Evolutionary conservation across 2,329 filamentous ascomycete genomes (phyloP).

Genomic region (Arthrinium puccinioides): DNA sequence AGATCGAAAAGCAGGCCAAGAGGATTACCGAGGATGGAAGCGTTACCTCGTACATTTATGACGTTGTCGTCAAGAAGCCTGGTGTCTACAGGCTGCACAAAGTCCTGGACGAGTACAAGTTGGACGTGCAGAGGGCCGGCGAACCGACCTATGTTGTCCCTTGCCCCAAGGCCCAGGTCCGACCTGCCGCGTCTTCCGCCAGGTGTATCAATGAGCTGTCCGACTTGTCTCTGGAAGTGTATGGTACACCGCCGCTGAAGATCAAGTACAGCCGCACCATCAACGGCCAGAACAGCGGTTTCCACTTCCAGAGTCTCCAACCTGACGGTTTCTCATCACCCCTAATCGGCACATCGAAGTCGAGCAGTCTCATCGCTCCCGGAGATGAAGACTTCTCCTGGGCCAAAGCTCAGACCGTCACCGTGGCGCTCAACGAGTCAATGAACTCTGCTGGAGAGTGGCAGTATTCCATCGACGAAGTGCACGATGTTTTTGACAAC

Average conservation of each 20-base stretch:
- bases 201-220: conserved; percentile 86
- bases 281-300: conserved; percentile 75
- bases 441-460: conserved; percentile 72
- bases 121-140: conserved; percentile 74
- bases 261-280: conserved; percentile 87
- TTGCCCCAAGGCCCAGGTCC: conserved; percentile 75
- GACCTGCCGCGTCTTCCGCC: conserved; percentile 51
- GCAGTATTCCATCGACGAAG: conserved; percentile 87
- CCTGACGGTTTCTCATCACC: conserved; percentile 81
- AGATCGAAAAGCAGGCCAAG: conserved; percentile 61
- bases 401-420: conserved; percentile 68
- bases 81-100: conserved; percentile 80
- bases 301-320: conserved; percentile 89
- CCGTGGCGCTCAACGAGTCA: conserved; percentile 84
- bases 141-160: conserved; percentile 78
- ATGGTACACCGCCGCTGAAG: conserved; percentile 83
- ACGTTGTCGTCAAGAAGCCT: conserved; percentile 73
- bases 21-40: conserved; percentile 58
- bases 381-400: conserved; percentile 67
- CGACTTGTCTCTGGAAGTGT: conserved; percentile 72
- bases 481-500: conserved; percentile 87
- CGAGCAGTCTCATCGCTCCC: conserved; percentile 48
- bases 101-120: conserved; percentile 87
- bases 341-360: conserved; percentile 53
- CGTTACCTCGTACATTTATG: conserved; percentile 57